These are phyloP conservation scores for Suhomyces chickasaworum DNA, from an alignment of 1,139 yeast species.

Conservation along the genomic window DNA sequence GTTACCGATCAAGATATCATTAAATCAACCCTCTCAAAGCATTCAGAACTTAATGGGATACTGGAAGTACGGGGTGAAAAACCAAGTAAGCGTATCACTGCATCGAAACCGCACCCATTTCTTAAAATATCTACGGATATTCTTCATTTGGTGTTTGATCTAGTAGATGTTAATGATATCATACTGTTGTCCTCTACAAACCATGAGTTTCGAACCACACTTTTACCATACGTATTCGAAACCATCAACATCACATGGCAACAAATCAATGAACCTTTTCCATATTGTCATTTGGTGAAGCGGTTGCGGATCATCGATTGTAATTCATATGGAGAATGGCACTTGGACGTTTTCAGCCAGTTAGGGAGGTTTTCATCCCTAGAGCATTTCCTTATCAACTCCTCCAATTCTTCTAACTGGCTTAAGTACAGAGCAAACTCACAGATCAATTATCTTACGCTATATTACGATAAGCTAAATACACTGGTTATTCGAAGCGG, in stretches of 20 bases:
- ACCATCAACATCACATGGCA: constrained; percentile 35
- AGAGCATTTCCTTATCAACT: constrained; percentile 29
- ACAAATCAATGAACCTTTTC: constrained; percentile 12
- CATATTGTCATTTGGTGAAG: constrained; percentile 17
- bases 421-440: constrained; percentile 35
- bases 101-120: constrained; percentile 2
- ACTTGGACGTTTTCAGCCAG: constrained; percentile 31
- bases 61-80: background rate
- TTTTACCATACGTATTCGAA: constrained; percentile 27
- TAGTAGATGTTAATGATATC: constrained; percentile 22
- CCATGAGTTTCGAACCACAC: constrained; percentile 23
- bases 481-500: constrained; percentile 10
- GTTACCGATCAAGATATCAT: background rate
- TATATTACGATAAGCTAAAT: constrained; percentile 22
- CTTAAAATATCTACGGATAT: constrained; percentile 23
- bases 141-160: constrained; percentile 24
- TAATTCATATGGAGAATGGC: constrained; percentile 48
- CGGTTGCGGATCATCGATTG: constrained; percentile 35
- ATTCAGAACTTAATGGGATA: background rate
- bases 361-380: constrained; percentile 27
- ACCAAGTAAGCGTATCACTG: background rate
- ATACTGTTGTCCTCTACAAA: constrained; percentile 26
- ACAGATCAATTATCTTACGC: constrained; percentile 24
- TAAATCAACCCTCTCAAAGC: background rate
- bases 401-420: constrained; percentile 46